Conservation (phyloP, 1,139 yeast species). For the Geotrichum fermentans region DNA sequence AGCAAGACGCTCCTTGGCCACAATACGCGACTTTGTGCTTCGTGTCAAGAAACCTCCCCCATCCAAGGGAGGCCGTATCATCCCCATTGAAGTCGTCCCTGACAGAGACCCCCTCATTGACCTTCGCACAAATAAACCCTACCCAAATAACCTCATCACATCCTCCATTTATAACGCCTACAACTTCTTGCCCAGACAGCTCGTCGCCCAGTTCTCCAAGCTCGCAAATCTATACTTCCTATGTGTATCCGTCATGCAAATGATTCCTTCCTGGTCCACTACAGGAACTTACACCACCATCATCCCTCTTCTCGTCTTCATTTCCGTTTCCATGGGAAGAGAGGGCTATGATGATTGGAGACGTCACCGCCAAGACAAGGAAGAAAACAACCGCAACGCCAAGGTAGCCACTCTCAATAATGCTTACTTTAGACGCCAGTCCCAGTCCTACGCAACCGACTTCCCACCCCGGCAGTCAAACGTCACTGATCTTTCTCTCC, state of each 20-base stretch:
- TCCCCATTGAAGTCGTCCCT: conserved; percentile 51
- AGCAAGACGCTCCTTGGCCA: conserved; percentile 13
- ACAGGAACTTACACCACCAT: conserved; percentile 96
- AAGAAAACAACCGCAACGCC: conserved; percentile 67
- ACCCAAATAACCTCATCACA: conserved; percentile 63
- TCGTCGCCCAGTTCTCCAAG: conserved; percentile 86
- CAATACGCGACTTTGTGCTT: conserved; percentile 35
- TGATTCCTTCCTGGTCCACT: conserved; percentile 97
- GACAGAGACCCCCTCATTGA: conserved; percentile 45
- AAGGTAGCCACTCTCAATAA: conserved; percentile 34
- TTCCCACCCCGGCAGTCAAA: conserved; percentile 3
- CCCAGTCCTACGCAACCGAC: conserved; percentile 1
- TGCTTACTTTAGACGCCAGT: neutral
- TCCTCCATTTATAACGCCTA: conserved; percentile 82
- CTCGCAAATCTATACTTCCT: conserved; percentile 82
- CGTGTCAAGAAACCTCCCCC: conserved; percentile 47
- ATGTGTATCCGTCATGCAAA: conserved; percentile 83
- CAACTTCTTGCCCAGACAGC: conserved; percentile 81
- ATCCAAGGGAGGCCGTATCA: conserved; percentile 64
- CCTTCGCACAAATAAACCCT: conserved; percentile 63
- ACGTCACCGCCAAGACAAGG: conserved; percentile 78
- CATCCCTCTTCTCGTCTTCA: conserved; percentile 77
- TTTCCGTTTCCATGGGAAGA: conserved; percentile 83
- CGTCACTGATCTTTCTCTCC: conserved; percentile 16
- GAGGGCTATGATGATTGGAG: conserved; percentile 93